Base-by-base conservation (phyloP, 768 basidiomycete genomes). In the Lentinus brumalis region DNA sequence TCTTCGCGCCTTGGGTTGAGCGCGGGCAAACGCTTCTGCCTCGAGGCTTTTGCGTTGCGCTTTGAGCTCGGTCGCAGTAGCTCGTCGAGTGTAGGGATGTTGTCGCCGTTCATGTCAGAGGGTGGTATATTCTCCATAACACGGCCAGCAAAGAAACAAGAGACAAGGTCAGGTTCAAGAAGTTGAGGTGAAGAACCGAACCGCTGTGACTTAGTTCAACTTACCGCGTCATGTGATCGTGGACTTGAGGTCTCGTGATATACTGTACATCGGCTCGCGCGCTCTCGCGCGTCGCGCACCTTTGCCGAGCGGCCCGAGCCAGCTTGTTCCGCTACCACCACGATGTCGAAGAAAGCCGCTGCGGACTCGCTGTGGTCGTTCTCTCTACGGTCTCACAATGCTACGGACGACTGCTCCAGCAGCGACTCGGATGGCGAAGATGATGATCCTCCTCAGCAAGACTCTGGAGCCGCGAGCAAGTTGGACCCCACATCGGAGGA, bases 351-450 rank as follows among this genome's bases (percentile, higher is more conserved):
- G 31, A 59, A 16, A 30, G 26, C 53, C 12, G 35, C 45, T 32
- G 31, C 60, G 9, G 51, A 45, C 53, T 68, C 63, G 41, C 42
- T 57, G 55, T 77, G 77, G 77, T 67, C 73, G 9, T 73, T 70
- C 60, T 71, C 62, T 39, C 65, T 69, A 52, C 69, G 66, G 29
- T 39, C 56, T 56, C 39, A 46, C 40, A 61, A 64, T 21, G 65
- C 71, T 32, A 64, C 67, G 35, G 60, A 66, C 35, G 69, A 60
- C 31, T 59, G 69, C 41, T 56, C 63, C 11, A 71, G 69, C 42
- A 54, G 54, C 9, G 70, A 70, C 44, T 56, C 61, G 15, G 67
- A 68, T 38, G 62, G 47, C 29, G 56, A 44, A 21, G 35, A 21
- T 7, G 50, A 62, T 45, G 50, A 51, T 15, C 3, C 31, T 16